These are phyloP conservation scores for Xylariaceae sp. DNA, from an alignment of 2,329 filamentous ascomycete genomes.

Conservation along the genomic window DNA sequence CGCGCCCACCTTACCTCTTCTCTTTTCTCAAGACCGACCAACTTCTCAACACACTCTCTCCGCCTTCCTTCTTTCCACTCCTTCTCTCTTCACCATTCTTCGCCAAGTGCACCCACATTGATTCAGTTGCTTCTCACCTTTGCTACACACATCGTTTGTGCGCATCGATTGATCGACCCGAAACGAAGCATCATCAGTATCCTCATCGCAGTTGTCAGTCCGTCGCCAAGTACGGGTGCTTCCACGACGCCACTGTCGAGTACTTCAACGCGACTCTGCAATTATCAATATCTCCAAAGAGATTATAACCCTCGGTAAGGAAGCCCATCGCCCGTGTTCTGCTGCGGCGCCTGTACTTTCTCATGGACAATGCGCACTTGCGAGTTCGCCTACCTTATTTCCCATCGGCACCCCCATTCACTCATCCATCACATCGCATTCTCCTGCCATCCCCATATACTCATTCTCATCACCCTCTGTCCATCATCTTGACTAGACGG, in stretches of 20 bases:
- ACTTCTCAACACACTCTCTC: too few relatives aligned
- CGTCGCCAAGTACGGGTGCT: too few relatives aligned
- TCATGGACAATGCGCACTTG: not conserved
- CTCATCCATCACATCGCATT: constrained; percentile 1
- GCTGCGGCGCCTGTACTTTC: not conserved
- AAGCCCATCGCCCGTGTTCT: not conserved
- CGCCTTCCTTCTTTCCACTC: not conserved
- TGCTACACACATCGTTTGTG: not conserved
- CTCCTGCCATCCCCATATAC: not conserved
- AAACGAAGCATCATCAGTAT: too few relatives aligned
- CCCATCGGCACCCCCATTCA: not conserved
- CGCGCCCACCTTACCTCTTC: too few relatives aligned
- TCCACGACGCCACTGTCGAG: too few relatives aligned
- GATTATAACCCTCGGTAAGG: too few relatives aligned
- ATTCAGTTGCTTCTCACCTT: not conserved
- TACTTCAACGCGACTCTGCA: too few relatives aligned
- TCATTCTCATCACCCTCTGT: constrained; percentile 5
- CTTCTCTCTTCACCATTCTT: not conserved
- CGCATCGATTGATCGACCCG: not conserved
- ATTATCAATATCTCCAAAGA: too few relatives aligned
- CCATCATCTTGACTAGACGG: not conserved
- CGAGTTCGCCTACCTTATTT: not conserved
- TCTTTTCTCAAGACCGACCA: too few relatives aligned
- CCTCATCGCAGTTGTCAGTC: too few relatives aligned
- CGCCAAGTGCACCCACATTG: not conserved